Evolutionary conservation across 106 monocot genomes (phyloP).

Genomic region (Dendrobium catenatum): DNA sequence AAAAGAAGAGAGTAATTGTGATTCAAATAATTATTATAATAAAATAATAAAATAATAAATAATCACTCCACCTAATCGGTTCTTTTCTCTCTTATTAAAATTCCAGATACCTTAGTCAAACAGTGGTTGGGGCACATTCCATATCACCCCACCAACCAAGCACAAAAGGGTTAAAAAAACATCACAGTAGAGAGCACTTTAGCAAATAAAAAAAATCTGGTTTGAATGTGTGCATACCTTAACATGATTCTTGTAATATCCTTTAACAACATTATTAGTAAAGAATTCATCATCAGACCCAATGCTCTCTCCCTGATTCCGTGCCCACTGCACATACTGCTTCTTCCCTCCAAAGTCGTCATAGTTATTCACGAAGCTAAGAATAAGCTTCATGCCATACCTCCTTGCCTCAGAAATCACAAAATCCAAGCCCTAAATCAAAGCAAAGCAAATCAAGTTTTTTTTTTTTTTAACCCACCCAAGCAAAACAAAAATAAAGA

Average conservation of each 20-base stretch:
- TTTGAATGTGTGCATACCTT: conserved; percentile 16
- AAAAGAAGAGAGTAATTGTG: no score
- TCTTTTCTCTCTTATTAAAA: no score
- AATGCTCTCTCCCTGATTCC: conserved; percentile 42
- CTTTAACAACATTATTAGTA: conserved; percentile 39
- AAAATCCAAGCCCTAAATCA: conserved; percentile 58
- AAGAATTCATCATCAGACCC: conserved; percentile 57
- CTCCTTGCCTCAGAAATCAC: conserved; percentile 51
- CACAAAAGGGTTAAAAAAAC: no score
- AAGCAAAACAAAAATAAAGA: not conserved
- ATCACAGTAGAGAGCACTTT: no score
- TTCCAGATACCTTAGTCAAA: no score
- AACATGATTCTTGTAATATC: conserved; percentile 53
- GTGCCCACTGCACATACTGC: conserved; percentile 60
- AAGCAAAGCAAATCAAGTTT: not conserved
- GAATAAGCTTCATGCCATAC: conserved; percentile 39
- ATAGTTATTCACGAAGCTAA: conserved; percentile 63
- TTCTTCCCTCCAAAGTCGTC: conserved; percentile 62
- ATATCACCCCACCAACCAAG: no score
- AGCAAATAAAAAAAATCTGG: not conserved
- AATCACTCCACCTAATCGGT: no score
- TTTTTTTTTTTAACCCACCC: not conserved
- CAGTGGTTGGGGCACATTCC: no score
- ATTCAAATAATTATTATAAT: no score
- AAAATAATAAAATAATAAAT: no score